Base-by-base conservation (phyloP, 257 asterid genomes). In the Mitragyna speciosa region DNA sequence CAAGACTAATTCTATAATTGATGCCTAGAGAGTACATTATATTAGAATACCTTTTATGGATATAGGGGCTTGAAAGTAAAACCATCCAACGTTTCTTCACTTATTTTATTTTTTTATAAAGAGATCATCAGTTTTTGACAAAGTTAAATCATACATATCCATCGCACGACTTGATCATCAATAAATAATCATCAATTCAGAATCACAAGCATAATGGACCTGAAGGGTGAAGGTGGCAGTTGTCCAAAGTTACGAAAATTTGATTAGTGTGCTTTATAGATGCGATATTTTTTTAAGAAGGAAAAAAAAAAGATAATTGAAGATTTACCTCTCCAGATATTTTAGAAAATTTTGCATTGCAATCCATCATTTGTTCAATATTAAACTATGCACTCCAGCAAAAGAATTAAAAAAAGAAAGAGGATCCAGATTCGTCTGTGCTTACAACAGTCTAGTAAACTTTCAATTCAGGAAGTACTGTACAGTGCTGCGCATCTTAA, bases 111-210 rank as follows among this genome's bases (percentile, higher is more conserved):
- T 36, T 36, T 36, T 36, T 36, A 36, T 36, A 30, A 72, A 49
- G 20, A 6, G 75, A 47, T 26, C 22, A 31, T 31, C 49, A 52
- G 24, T 19, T 17, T 17, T 51, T 75, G n/a, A 36, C 24, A 2
- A 59, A 39, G 70, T 41, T 41, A 39, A 66, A 26, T 24, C 31
- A 59, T 59, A 59, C n/a, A 9, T n/a, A 24, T 59, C 30, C 31
- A 59, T 59, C 12, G 68, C 11, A 63, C 19, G 69, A 26, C 64
- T 75, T 54, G 78, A 73, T 49, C 65, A 30, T 73, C 12, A 33
- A 73, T 28, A 52, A 65, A 77, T 3, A 17, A 54, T 56, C 69
- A 41, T 71, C n/a, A 30, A 72, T 47, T 66, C 58, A 26, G 81
- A 71, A n/a, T n/a, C n/a, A n/a, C 65, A 39, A 6, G 20, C 31